Evolutionary conservation across 257 asterid species (phyloP).

Genomic region (Rauvolfia tetraphylla): DNA sequence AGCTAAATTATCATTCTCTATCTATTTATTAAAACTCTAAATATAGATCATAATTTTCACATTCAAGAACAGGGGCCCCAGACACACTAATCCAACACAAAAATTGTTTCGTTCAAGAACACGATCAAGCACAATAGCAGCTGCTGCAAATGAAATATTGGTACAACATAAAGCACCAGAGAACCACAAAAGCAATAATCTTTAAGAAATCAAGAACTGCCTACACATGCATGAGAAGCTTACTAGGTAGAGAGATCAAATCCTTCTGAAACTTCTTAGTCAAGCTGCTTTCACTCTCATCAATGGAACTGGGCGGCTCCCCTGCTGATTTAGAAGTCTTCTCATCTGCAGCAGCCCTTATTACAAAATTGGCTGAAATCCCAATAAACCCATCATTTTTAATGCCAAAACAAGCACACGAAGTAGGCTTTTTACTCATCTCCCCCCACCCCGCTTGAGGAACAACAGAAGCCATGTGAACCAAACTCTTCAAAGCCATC

Average conservation of each 20-base stretch:
- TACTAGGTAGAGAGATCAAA: conserved; percentile 27
- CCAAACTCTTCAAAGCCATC: conserved; percentile 19
- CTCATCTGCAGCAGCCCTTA: conserved; percentile 13
- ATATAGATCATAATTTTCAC: not conserved
- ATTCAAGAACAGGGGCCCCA: not conserved
- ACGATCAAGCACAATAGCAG: not conserved
- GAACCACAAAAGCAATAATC: not conserved
- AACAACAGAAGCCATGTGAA: conserved; percentile 10
- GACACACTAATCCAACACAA: not conserved
- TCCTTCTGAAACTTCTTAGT: conserved; percentile 13
- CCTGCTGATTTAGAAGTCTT: conserved; percentile 13
- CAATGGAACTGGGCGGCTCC: conserved; percentile 13
- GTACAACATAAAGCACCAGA: not conserved
- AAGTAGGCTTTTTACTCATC: not conserved
- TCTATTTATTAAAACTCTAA: not conserved
- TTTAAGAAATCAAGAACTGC: conserved; percentile 4
- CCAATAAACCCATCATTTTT: not conserved
- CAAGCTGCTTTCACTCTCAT: conserved; percentile 10
- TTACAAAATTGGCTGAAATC: not conserved
- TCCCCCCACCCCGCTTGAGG: conserved; percentile 11
- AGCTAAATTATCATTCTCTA: not conserved
- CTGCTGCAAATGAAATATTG: no score
- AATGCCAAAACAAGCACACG: not conserved
- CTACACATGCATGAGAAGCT: not conserved
- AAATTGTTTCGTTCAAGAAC: not conserved